These are phyloP conservation scores for Kazachstania kunashirensis DNA, from an alignment of 805 yeast species.

Conservation along the genomic window DNA sequence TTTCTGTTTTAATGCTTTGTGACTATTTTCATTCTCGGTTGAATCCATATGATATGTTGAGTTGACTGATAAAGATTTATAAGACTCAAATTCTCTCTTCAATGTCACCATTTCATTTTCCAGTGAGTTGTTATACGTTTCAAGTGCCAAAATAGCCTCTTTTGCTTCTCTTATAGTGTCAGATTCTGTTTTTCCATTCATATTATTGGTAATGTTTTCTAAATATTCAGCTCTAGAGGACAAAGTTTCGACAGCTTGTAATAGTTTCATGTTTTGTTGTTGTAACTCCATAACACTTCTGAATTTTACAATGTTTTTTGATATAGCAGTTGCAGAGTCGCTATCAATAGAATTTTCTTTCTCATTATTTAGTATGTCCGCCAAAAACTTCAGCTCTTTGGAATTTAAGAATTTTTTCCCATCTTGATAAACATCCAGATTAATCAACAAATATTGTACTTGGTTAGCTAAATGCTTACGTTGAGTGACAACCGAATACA, in stretches of 20 bases:
- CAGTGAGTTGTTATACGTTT: slow-evolving; percentile 45
- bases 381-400: slow-evolving; percentile 53
- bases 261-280: slow-evolving; percentile 59
- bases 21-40: too few species aligned
- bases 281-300: slow-evolving; percentile 58
- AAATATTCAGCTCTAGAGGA: slow-evolving; percentile 47
- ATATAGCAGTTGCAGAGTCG: slow-evolving; percentile 61
- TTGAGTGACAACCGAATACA: slow-evolving; percentile 39
- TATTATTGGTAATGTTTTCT: slow-evolving; percentile 45
- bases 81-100: slow-evolving; percentile 62
- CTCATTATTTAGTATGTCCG: slow-evolving; percentile 30
- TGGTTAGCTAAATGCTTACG: slow-evolving; percentile 70
- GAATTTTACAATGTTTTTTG: slow-evolving; percentile 65
- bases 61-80: too few species aligned
- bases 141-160: slow-evolving; percentile 54
- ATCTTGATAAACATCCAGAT: slow-evolving; percentile 46
- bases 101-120: slow-evolving; percentile 45
- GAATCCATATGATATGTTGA: too few species aligned
- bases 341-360: slow-evolving; percentile 19
- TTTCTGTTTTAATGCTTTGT: too few species aligned
- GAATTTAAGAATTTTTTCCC: slow-evolving; percentile 50
- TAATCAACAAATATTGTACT: slow-evolving; percentile 60
- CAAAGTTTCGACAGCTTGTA: slow-evolving; percentile 43
- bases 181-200: slow-evolving; percentile 28
- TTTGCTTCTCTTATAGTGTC: slow-evolving; percentile 53